Base-by-base conservation (phyloP, 2,329 filamentous ascomycete species). In the Aspergillus cejpii region DNA sequence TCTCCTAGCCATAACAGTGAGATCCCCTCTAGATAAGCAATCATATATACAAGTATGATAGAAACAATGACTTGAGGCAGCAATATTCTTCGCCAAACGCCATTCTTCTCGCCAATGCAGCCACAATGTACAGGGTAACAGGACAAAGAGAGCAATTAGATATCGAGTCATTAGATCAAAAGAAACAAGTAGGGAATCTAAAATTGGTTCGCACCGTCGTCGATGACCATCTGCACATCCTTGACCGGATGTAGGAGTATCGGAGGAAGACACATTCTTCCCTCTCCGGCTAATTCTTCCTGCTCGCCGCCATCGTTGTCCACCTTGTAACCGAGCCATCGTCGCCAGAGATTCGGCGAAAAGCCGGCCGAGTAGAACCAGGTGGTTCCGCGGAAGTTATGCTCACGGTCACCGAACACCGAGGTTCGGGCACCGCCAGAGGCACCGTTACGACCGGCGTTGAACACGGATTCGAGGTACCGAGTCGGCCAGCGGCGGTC, bases 311-410 rank as follows among this genome's bases (percentile, higher is more conserved):
- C 84, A 44, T 87, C 83, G 53, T 87, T 85, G 61, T 87, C 81
- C 27, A 91, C 84, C 52, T 79, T 80, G 58, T 91, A 80, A 1
- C 89, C 90, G 27, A 95, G 70, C 91, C 91, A 97, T 49, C 88
- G 76, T 39, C 81, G 77, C 73, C 92, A 96, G 59, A 97, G 60
- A 52, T 87, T 87, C 2, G 82, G 78, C 5, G 86, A 82, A 61
- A 95, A 95, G 1, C 82, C 81, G 0, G 85, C 84, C 54, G 89
- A 87, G 67, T 94, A 96, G 67, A 92, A 96, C 89, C 89, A 97
- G 15, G 83, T 88, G 59, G 88, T 81, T 1, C 90, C 89, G 43
- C 77, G 75, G 61, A 96, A 84, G 65, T 96, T 95, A 66, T 92
- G 87, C 69, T 96, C 90, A 14, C 87, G 77, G 55, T 92, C 86